Conservation (phyloP, 2,329 filamentous ascomycete genomes). For the Cylindrodendrum hubeiense region DNA sequence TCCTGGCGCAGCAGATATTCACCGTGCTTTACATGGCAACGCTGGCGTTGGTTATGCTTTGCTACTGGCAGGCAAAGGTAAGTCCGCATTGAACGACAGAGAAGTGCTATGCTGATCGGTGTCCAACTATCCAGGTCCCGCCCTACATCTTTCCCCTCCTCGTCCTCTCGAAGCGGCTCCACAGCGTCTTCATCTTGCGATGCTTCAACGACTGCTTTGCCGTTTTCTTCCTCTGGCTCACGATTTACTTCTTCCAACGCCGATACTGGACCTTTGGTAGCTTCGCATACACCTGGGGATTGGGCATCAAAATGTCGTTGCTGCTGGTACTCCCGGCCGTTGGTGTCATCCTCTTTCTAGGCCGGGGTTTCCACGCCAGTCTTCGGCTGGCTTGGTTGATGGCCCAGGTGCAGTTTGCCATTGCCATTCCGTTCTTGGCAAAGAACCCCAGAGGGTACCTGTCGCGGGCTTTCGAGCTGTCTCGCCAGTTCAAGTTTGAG, state of each 20-base stretch:
- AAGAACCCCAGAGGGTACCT: constrained; percentile 79
- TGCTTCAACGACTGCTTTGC: constrained; percentile 98
- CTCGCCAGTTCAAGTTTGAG: constrained; percentile 91
- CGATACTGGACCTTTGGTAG: constrained; percentile 80
- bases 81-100: constrained; percentile 15
- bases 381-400: constrained; percentile 80
- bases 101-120: not conserved
- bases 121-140: constrained; percentile 71
- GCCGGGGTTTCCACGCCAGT: constrained; percentile 73
- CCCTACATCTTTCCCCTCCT: constrained; percentile 90
- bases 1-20: constrained; percentile 87
- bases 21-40: constrained; percentile 82
- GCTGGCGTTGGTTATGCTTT: constrained; percentile 81
- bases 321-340: constrained; percentile 87
- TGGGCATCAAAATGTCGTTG: constrained; percentile 96
- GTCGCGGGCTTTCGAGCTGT: constrained; percentile 88
- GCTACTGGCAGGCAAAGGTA: constrained; percentile 82
- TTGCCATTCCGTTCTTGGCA: constrained; percentile 76
- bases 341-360: constrained; percentile 80
- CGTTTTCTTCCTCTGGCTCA: constrained; percentile 82
- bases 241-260: constrained; percentile 83
- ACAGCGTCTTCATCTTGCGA: constrained; percentile 92
- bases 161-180: constrained; percentile 89
- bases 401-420: constrained; percentile 79
- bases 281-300: constrained; percentile 79